Base-by-base conservation (phyloP, 2,329 filamentous ascomycete species). In the Trichoderma koningiopsis region DNA sequence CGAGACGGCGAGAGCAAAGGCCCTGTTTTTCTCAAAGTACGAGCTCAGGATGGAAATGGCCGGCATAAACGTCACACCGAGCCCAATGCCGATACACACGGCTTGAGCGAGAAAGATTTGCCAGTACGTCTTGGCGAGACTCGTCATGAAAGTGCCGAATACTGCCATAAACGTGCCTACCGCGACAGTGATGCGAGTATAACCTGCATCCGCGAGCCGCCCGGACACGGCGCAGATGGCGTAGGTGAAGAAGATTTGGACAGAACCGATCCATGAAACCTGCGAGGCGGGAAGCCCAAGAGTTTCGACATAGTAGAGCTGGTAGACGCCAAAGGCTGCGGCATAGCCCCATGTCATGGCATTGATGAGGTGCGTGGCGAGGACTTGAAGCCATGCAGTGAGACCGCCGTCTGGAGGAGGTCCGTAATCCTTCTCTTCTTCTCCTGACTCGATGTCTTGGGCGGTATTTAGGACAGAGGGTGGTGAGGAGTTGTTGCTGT, bases 31-130 rank as follows among this genome's bases (percentile, higher is more conserved):
- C 56, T 81, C 81, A 75, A 92, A 92, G 74, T 90, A 91, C 35
- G 88, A 86, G 16, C 87, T 85, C 13, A 90, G 79, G 53, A 91
- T 83, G 22, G 88, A 85, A 33, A 91, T 82, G 31, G 85, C 83
- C 2, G 88, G 86, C 70, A 88, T 84, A 76, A 87, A 90, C 43
- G 88, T 78, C 67, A 85, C 81, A 16, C 87, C 88, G 43, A 85
- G 81, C 3, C 87, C 87, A 8, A 86, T 71, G 1, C 85, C 85
- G 4, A 82, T 79, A 70, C 83, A 84, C 37, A 87, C 67, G 19
- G 86, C 87, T 74, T 88, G 87, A 1, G 84, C 79, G 14, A 88
- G 78, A 47, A 88, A 78, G 52, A 88, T 80, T 72, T 87, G 83
- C 82, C 83, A 87, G 77, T 87, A 87, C 61, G 77, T 72, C 7